Evolutionary conservation across 2,329 filamentous ascomycete genomes (phyloP).

Genomic region (Claviceps digitariae): DNA sequence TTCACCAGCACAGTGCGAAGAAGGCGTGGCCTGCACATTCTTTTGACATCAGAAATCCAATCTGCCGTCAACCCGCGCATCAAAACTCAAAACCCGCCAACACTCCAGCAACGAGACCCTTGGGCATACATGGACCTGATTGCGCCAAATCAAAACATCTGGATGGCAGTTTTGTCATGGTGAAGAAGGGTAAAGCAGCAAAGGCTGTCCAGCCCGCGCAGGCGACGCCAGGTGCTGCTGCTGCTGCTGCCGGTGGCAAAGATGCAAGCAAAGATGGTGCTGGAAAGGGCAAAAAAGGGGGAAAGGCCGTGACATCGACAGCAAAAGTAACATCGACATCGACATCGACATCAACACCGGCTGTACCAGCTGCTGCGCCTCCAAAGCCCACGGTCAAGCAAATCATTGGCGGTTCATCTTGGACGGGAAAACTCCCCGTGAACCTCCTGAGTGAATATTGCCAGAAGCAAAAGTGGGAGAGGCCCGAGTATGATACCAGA

Average conservation of each 20-base stretch:
- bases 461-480: constrained; percentile 91
- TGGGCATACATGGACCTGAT: background rate
- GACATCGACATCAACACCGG: constrained; percentile 12
- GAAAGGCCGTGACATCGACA: constrained; percentile 14
- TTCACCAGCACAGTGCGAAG: constrained; percentile 1
- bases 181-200: constrained; percentile 39
- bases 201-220: constrained; percentile 28
- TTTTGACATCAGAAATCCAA: background rate
- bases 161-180: constrained; percentile 21
- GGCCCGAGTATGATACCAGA: constrained; percentile 76
- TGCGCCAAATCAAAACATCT: background rate
- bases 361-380: constrained; percentile 25
- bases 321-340: constrained; percentile 15
- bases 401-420: constrained; percentile 85
- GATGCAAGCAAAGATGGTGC: constrained; percentile 42
- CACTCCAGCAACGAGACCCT: background rate
- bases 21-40: background rate
- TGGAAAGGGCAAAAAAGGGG: constrained; percentile 27
- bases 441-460: constrained; percentile 90
- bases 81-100: background rate
- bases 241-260: constrained; percentile 17
- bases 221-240: constrained; percentile 24
- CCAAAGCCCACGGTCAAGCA: constrained; percentile 57
- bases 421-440: constrained; percentile 93
- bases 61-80: background rate